Conservation (phyloP, 2,329 filamentous ascomycete species). For the Ophiostoma himal-ulmi region DNA sequence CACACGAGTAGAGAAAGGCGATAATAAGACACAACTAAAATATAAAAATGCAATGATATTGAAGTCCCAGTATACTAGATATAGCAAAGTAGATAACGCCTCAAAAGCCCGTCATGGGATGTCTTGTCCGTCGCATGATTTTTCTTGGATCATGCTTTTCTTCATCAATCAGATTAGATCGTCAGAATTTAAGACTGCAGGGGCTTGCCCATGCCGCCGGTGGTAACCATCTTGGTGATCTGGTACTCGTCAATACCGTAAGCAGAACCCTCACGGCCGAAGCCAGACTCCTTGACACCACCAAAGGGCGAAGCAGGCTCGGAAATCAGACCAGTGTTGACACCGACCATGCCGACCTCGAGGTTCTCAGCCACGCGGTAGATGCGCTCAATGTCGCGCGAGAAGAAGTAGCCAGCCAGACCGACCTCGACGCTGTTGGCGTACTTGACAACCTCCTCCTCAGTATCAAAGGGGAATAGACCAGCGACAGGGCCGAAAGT, state of each 20-base stretch:
- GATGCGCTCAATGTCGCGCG: slow-evolving; percentile 53
- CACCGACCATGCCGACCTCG: slow-evolving; percentile 82
- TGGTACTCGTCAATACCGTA: slow-evolving; percentile 75
- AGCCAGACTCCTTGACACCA: slow-evolving; percentile 76
- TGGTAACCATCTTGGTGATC: slow-evolving; percentile 62
- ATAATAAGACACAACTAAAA: background rate
- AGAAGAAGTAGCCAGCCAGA: slow-evolving; percentile 92
- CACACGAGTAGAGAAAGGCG: background rate
- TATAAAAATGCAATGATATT: slow-evolving; percentile 3
- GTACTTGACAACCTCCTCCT: slow-evolving; percentile 77
- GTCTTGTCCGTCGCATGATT: background rate
- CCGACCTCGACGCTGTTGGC: slow-evolving; percentile 83
- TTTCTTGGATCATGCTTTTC: slow-evolving; percentile 2
- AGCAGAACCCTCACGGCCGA: slow-evolving; percentile 70
- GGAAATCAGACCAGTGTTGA: slow-evolving; percentile 67
- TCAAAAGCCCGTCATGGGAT: background rate
- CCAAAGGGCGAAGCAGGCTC: slow-evolving; percentile 61
- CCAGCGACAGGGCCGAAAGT: slow-evolving; percentile 94
- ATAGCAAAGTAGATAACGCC: slow-evolving; percentile 5
- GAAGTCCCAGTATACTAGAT: background rate
- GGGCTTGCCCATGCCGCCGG: slow-evolving; percentile 51
- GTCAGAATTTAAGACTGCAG: slow-evolving; percentile 36
- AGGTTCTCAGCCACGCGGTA: slow-evolving; percentile 61
- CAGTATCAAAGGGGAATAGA: slow-evolving; percentile 80
- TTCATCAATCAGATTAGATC: background rate